Evolutionary conservation across 257 asterid species (phyloP), one percentile per base, ranked within the genome.

Genomic region (Coffea canephora): DNA sequence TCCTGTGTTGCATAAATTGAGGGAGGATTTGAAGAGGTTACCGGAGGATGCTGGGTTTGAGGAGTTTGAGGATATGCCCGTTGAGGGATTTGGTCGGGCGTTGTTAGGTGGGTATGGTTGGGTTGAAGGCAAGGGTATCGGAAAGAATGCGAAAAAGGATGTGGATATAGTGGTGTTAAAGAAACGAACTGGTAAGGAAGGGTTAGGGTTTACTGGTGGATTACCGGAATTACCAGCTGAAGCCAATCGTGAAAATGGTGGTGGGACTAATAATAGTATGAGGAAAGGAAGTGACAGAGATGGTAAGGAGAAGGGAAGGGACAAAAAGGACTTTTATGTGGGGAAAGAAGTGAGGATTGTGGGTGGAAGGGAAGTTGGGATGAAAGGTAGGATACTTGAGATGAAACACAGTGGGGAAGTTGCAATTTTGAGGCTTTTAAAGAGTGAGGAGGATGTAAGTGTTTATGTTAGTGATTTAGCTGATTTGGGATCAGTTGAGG

Each of bases 101-200:
- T 69, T 92, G 83, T 78, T 94, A 67, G 79, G 86, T 39, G 97
- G 98, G 25, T 90, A 92, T 59, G 98, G 98, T 5, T 94, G 98
- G 98, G 78, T 84, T 46, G 97, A 94, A 79, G 97, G 96, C 50
- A 83, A 76, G 55, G 98, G 98, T 9, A 85, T 94, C 31, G 98
- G 98, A n/a, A 87, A 88, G 66, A 87, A 91, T 62, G 89, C 90
- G 18, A 91, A 87, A 69, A 93, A 91, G 85, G 97, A 92, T 84
- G 90, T 87, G 45, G 86, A 90, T 55, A 75, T 88, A n/a, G 67
- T 77, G 6, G 95, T 90, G 86, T 87, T 79, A 62, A 84, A 55
- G 21, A 90, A 74, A 82, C 91, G 91, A 85, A 55, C 83, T 21
- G 97, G 91, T 27, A 89, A 94, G 80, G 99, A 92, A 76, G 99